These are phyloP conservation scores for Salvia hispanica DNA, from an alignment of 257 asterid species.

Conservation along the genomic window DNA sequence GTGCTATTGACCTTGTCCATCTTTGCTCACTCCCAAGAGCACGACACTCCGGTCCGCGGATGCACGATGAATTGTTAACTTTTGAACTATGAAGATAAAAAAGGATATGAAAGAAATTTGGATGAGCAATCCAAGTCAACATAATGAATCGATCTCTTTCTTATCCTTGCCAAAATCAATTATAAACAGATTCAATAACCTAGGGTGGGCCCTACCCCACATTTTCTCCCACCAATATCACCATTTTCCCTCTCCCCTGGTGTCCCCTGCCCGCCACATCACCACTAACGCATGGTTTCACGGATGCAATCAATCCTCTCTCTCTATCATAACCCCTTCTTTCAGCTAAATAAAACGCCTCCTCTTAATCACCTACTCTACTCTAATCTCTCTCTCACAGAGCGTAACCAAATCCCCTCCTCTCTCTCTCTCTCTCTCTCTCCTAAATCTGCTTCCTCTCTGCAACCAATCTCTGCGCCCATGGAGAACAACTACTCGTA, in stretches of 20 bases:
- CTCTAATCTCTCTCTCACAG: not conserved
- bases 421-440: not conserved
- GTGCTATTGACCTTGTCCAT: too few relatives aligned
- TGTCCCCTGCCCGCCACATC: slow-evolving; percentile 41
- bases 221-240: too few relatives aligned
- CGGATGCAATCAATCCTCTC: not conserved
- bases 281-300: not conserved
- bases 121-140: slow-evolving; percentile 1
- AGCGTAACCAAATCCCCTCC: slow-evolving; percentile 9
- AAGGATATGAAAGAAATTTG: too few relatives aligned
- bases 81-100: too few relatives aligned
- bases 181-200: slow-evolving; percentile 9
- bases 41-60: too few relatives aligned
- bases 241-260: slow-evolving; percentile 1
- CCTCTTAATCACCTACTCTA: not conserved
- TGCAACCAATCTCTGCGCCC: slow-evolving; percentile 23
- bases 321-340: too few relatives aligned
- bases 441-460: slow-evolving; percentile 4
- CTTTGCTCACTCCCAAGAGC: too few relatives aligned
- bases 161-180: slow-evolving; percentile 28
- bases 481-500: slow-evolving; percentile 84
- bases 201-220: slow-evolving; percentile 17
- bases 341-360: slow-evolving; percentile 15
- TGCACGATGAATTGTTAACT: too few relatives aligned
- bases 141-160: slow-evolving; percentile 10